Base-by-base conservation (phyloP, 2,329 filamentous ascomycete species). In the Decorospora gaudefroyi region DNA sequence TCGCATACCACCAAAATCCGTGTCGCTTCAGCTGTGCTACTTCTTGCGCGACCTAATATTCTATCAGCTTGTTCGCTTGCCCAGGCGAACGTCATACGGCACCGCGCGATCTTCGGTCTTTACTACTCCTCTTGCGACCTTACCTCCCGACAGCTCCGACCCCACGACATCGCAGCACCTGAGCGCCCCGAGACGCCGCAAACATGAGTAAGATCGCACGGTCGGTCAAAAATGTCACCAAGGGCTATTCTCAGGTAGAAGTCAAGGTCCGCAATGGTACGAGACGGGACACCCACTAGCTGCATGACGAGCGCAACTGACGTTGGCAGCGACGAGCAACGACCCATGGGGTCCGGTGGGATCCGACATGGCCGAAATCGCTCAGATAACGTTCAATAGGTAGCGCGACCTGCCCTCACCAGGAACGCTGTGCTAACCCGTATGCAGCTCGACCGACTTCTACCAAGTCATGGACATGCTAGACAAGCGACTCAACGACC, bases 401-500 rank as follows among this genome's bases (percentile, higher is more conserved):
- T 96, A 85, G 66, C 86, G 74, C 31, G 26, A 21, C 28, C 18
- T 39, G 11, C 25, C 12, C 9, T 33, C 17, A 9, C 35, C 33
- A 25, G 28, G 30, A 35, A 33, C 32, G 50, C 45, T 44, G 49
- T 56, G 57, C 65, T 70, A 55, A 70, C 53, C 29, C 29, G 15
- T 44, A 26, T 32, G 27, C 61, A 95, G 92, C 68, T 91, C 90
- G 23, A 92, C 87, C 73, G 93, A 97, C 71, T 99, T 99, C 76
- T 96, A 96, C 76, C 92, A 99, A 71, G 96, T 99, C 64, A 96
- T 99, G 86, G 93, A 99, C 72, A 99, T 99, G 90, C 79, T 99
- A 58, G 93, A 99, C 75, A 97, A 97, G 78, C 87, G 93, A 59
- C 77, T 99, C 65, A 99, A 99, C 65, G 93, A 99, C 74, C 97